Evolutionary conservation across 306 rosid species (phyloP).

Genomic region (Fragaria iinumae): DNA sequence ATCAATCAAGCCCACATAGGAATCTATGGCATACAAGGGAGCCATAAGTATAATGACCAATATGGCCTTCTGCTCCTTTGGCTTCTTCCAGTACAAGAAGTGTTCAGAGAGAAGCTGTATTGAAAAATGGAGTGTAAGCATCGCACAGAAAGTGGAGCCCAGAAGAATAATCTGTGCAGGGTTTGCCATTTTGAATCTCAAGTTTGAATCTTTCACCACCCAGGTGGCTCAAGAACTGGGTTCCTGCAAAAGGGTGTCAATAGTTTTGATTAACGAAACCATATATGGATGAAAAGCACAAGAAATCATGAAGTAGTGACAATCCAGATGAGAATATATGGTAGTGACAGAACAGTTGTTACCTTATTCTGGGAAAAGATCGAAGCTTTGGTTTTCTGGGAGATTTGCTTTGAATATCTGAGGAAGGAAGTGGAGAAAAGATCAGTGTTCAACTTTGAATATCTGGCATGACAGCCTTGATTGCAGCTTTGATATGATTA

Average conservation of each 20-base stretch:
- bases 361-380: neutral
- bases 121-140: conserved; percentile 28
- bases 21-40: conserved; percentile 31
- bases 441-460: neutral
- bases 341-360: neutral
- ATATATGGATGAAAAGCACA: neutral
- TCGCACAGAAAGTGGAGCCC: conserved; percentile 32
- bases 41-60: conserved; percentile 34
- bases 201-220: neutral
- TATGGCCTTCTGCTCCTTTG: conserved; percentile 35
- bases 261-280: neutral
- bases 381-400: neutral
- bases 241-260: conserved; percentile 7
- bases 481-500: too few relatives aligned
- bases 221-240: conserved; percentile 3
- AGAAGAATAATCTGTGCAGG: conserved; percentile 22
- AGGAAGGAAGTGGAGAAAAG: neutral
- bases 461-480: too few relatives aligned
- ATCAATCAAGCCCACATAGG: conserved; percentile 34
- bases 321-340: neutral
- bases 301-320: neutral
- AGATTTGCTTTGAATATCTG: neutral
- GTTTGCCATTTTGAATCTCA: neutral
- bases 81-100: conserved; percentile 28
- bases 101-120: conserved; percentile 35